phyloP scores from a whole-genome alignment of 2,329 filamentous ascomycete species.

The Pseudocercospora eumusae region DNA sequence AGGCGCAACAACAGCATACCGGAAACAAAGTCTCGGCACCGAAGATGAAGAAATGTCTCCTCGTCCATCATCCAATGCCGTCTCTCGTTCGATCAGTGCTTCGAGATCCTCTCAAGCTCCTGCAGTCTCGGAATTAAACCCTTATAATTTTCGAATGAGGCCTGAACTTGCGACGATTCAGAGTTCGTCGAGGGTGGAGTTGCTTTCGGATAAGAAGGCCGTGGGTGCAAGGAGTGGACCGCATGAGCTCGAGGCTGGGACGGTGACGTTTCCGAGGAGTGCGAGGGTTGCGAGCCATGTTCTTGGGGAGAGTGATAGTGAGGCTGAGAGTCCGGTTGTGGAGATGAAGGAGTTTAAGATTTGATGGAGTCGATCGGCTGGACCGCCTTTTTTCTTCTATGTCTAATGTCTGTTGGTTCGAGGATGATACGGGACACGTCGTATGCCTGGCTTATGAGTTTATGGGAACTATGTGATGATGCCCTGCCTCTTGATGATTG shows the following conservation, averaged over 20 bases:
- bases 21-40: not conserved
- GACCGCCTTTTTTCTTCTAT: not conserved
- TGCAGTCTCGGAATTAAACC: not conserved
- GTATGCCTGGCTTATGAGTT: not conserved
- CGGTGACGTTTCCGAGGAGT: not conserved
- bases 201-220: not conserved
- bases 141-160: conserved; percentile 8
- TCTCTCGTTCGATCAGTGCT: not conserved
- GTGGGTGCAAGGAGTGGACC: not conserved
- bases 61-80: not conserved
- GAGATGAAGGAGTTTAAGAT: conserved; percentile 10
- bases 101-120: not conserved
- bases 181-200: not conserved
- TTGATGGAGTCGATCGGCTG: not conserved
- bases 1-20: not conserved
- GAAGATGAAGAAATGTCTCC: not conserved
- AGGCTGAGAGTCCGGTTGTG: not conserved
- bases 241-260: not conserved
- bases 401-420: too few species aligned
- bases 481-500: not conserved
- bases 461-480: not conserved
- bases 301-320: not conserved
- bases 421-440: not conserved
- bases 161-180: not conserved
- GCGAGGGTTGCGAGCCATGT: not conserved